These are phyloP conservation scores for Ogataea methanolica DNA, from an alignment of 805 yeast genomes.

Conservation along the genomic window DNA sequence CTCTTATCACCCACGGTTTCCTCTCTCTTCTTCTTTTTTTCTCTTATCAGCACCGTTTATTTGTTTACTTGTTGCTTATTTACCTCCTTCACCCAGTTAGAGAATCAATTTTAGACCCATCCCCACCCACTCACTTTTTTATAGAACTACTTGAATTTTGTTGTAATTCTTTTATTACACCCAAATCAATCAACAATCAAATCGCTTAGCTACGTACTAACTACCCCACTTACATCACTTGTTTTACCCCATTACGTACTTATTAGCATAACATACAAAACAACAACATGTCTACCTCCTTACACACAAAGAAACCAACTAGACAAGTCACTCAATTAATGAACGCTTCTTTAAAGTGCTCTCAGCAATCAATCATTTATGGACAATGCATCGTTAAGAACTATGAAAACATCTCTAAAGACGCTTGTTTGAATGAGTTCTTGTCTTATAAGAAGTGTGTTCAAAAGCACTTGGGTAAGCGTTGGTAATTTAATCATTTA, in stretches of 20 bases:
- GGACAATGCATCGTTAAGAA: slow-evolving; percentile 51
- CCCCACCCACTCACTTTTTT: no score
- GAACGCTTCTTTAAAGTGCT: slow-evolving; percentile 27
- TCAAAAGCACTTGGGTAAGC: slow-evolving; percentile 29
- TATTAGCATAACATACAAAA: not conserved
- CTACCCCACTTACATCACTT: not conserved
- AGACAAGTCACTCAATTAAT: slow-evolving; percentile 30
- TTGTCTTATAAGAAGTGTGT: slow-evolving; percentile 47
- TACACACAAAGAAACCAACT: slow-evolving; percentile 18
- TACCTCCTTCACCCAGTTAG: no score
- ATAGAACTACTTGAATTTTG: no score
- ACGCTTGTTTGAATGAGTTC: slow-evolving; percentile 51
- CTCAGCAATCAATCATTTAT: slow-evolving; percentile 34
- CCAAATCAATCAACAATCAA: no score
- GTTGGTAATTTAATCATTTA: slow-evolving; percentile 14
- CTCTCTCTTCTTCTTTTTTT: no score
- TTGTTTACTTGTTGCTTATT: no score
- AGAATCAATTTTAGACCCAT: no score
- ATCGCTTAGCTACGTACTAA: not conserved
- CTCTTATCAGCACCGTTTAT: no score
- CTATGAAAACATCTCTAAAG: slow-evolving; percentile 46
- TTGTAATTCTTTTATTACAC: no score
- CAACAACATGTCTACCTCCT: slow-evolving; percentile 1
- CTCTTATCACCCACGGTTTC: no score
- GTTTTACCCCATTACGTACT: not conserved